These are phyloP conservation scores for Euphorbia pulcherrima DNA, from an alignment of 345 rosid species.

Conservation along the genomic window DNA sequence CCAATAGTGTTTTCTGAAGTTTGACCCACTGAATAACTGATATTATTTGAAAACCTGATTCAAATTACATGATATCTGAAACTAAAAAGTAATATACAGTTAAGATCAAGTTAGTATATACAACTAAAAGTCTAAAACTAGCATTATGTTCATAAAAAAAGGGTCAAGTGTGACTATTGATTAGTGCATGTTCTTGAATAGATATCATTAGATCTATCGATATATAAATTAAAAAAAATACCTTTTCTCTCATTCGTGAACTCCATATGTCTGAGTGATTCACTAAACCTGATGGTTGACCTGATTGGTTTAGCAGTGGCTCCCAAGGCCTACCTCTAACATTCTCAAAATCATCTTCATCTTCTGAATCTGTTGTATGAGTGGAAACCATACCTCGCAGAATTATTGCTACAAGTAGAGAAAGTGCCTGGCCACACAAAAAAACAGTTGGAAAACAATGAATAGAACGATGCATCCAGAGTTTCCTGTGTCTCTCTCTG, in stretches of 20 bases:
- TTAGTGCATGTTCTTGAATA: no score
- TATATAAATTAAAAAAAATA: no score
- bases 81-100: no score
- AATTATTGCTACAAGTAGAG: constrained; percentile 63
- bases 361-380: constrained; percentile 37
- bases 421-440: constrained; percentile 50
- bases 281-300: constrained; percentile 53
- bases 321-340: constrained; percentile 54
- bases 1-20: neutral
- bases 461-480: neutral
- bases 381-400: constrained; percentile 69
- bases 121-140: no score
- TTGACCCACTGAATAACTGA: neutral
- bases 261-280: constrained; percentile 58
- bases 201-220: no score
- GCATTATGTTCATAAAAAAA: no score
- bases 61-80: no score
- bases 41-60: neutral
- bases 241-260: constrained; percentile 80
- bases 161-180: no score
- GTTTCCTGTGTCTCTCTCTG: neutral
- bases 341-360: constrained; percentile 61
- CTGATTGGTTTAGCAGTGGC: constrained; percentile 66
- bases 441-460: constrained; percentile 4
- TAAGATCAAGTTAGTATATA: no score